These are phyloP conservation scores for Hypoxylon fuscum DNA, from an alignment of 495 filamentous ascomycete genomes.

Conservation along the genomic window DNA sequence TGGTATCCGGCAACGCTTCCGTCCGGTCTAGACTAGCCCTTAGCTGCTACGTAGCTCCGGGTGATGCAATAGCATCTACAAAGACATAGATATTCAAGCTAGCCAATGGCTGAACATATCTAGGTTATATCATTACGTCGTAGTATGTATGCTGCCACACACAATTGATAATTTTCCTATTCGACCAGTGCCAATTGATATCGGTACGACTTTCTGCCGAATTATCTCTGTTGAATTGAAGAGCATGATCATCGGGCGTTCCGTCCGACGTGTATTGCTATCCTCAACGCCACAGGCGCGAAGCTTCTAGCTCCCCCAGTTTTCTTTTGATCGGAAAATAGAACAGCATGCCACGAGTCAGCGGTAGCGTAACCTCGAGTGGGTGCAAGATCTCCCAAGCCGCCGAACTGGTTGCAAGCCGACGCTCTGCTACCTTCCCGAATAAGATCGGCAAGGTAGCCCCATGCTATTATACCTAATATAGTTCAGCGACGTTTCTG, in stretches of 20 bases:
- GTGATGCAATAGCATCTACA: neutral
- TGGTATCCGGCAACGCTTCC: slow-evolving; percentile 21
- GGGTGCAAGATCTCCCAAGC: slow-evolving; percentile 16
- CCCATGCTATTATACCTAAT: neutral
- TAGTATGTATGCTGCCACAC: slow-evolving; percentile 1
- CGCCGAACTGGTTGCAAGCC: slow-evolving; percentile 13
- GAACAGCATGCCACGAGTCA: slow-evolving; percentile 27
- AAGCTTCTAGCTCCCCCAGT: slow-evolving; percentile 11
- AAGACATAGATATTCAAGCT: neutral
- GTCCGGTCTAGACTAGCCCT: slow-evolving; percentile 11
- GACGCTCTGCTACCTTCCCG: slow-evolving; percentile 34
- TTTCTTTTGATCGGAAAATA: slow-evolving; percentile 28
- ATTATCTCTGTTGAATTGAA: slow-evolving; percentile 2
- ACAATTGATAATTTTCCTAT: slow-evolving; percentile 3
- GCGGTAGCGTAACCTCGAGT: slow-evolving; percentile 16
- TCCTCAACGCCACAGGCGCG: slow-evolving; percentile 18
- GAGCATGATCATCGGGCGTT: slow-evolving; percentile 5
- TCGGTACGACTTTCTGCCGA: slow-evolving; percentile 2
- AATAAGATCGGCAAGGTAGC: slow-evolving; percentile 18
- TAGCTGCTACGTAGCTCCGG: neutral
- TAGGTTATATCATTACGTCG: neutral
- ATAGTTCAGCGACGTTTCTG: neutral
- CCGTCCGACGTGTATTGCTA: slow-evolving; percentile 12
- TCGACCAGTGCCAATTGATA: neutral
- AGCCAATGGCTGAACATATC: neutral